phyloP scores from a whole-genome alignment of 768 basidiomycete species.

The Tylopilus rubrobrunneus region DNA sequence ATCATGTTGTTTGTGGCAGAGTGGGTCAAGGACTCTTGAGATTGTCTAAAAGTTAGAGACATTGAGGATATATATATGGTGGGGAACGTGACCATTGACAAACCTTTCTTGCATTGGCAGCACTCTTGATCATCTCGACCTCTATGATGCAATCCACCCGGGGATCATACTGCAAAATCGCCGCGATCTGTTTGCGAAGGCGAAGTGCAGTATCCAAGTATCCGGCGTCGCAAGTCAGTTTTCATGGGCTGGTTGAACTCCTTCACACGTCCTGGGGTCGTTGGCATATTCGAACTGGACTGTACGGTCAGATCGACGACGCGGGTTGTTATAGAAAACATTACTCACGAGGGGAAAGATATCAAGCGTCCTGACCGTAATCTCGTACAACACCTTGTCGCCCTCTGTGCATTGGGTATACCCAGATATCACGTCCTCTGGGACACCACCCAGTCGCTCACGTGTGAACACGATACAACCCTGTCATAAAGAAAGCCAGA shows the following conservation, averaged over 20 bases:
- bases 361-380: conserved; percentile 80
- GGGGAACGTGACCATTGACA: neutral
- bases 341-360: conserved; percentile 39
- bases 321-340: neutral
- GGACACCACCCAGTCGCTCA: conserved; percentile 79
- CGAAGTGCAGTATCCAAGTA: conserved; percentile 58
- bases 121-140: too few relatives aligned
- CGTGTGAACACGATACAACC: conserved; percentile 59
- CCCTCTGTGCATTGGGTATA: conserved; percentile 58
- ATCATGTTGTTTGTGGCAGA: conserved; percentile 63
- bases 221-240: conserved; percentile 66
- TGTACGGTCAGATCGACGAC: neutral
- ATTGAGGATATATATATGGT: neutral
- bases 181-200: conserved; percentile 50
- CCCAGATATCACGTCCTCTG: conserved; percentile 76
- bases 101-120: too few relatives aligned
- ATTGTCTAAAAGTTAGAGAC: conserved; percentile 68
- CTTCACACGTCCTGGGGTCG: conserved; percentile 62
- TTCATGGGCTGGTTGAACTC: conserved; percentile 65
- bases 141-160: too few relatives aligned
- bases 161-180: too few relatives aligned
- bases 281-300: conserved; percentile 75
- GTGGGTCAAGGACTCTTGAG: conserved; percentile 69
- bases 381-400: conserved; percentile 57
- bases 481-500: conserved; percentile 33